phyloP scores from a whole-genome alignment of 305 asterid species.

The Fraxinus platypoda region DNA sequence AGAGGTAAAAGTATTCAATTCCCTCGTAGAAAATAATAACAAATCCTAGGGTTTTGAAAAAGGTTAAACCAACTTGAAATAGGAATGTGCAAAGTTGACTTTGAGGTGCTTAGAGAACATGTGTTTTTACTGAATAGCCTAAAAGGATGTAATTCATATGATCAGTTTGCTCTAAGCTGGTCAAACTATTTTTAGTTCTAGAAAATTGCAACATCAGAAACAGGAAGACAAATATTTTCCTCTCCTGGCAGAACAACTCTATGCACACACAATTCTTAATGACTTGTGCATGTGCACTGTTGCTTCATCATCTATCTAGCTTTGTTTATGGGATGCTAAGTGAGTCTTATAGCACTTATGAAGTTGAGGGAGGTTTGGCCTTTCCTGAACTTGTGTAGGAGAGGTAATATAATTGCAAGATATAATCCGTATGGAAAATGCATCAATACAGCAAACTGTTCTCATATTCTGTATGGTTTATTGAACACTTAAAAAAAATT shows the following conservation, averaged over 20 bases:
- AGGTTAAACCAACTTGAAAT: constrained; percentile 9
- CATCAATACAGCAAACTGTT: background rate
- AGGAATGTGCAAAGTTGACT: background rate
- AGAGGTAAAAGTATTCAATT: constrained; percentile 41
- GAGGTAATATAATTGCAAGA: background rate
- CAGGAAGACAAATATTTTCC: background rate
- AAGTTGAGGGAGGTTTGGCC: background rate
- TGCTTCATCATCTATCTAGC: background rate
- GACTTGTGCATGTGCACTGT: background rate
- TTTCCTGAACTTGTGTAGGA: background rate
- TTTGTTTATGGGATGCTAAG: background rate
- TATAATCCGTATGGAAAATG: background rate
- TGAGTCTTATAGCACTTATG: background rate
- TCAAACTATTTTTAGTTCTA: background rate
- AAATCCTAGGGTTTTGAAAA: background rate
- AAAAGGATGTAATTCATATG: background rate
- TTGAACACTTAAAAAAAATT: background rate
- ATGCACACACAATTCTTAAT: background rate
- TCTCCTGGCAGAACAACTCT: background rate
- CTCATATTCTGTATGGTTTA: background rate
- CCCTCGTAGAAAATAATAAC: background rate
- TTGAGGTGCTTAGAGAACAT: background rate
- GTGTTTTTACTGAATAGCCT: background rate
- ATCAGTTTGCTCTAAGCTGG: background rate
- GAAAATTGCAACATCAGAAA: background rate